Evolutionary conservation across 225 moss, liverwort and hornwort genomes (phyloP).

Genomic region (Antitrichia curtipendula): DNA sequence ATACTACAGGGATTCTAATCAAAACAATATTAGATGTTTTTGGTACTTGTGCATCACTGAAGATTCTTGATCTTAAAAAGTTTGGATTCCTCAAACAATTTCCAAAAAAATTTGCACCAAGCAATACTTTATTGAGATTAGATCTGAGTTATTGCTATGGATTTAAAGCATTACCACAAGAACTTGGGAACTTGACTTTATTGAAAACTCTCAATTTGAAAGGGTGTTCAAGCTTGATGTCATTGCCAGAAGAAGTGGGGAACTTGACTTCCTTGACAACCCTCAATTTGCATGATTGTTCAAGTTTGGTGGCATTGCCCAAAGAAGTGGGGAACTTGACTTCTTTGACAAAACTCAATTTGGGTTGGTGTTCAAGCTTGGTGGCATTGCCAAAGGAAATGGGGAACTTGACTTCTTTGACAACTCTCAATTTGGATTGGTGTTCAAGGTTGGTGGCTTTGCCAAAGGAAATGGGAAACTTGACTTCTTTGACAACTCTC

Average conservation of each 20-base stretch:
- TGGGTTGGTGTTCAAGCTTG: rapidly evolving
- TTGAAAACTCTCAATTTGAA: too few species aligned
- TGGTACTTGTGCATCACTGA: neutral
- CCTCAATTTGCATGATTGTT: rapidly evolving
- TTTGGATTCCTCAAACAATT: neutral
- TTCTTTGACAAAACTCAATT: rapidly evolving
- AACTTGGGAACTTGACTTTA: neutral
- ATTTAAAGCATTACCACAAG: neutral
- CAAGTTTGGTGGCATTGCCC: rapidly evolving
- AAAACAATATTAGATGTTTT: neutral
- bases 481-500: too few species aligned
- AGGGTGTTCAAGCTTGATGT: neutral
- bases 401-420: too few species aligned
- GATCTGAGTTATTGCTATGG: neutral
- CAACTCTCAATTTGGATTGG: too few species aligned
- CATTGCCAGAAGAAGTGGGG: too few species aligned
- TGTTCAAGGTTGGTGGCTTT: too few species aligned
- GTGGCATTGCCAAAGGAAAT: neutral
- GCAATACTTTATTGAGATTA: neutral
- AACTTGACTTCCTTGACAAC: too few species aligned
- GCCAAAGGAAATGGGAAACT: too few species aligned
- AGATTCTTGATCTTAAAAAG: neutral
- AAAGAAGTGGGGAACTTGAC: neutral
- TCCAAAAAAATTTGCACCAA: neutral
- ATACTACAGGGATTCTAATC: neutral